Evolutionary conservation across 306 rosid genomes (phyloP).

Genomic region (Vigna reflexopilosa): DNA sequence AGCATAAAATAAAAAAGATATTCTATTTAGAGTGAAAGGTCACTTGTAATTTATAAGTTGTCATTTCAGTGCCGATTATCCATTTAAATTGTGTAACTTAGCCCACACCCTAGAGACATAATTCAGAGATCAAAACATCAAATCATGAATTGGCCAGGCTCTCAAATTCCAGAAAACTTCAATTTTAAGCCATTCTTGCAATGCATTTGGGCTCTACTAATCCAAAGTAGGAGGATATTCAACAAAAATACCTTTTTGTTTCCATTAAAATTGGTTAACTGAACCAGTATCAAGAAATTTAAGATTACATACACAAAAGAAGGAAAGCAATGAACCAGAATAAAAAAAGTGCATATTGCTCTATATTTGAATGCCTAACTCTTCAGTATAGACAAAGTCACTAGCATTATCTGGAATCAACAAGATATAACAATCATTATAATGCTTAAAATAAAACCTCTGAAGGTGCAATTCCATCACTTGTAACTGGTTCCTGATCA

Average conservation of each 20-base stretch:
- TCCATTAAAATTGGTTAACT: neutral
- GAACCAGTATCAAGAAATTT: neutral
- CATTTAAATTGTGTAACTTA: neutral
- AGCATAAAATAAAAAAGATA: neutral
- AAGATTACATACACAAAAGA: conserved; percentile 11
- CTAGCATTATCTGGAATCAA: conserved; percentile 6
- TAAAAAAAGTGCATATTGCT: conserved; percentile 8
- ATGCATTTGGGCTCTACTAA: neutral
- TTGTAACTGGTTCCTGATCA: conserved; percentile 55
- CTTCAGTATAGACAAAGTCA: conserved; percentile 4
- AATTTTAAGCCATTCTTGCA: neutral
- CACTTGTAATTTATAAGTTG: conserved; percentile 19
- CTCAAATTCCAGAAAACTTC: neutral
- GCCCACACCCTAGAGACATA: neutral
- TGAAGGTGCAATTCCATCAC: conserved; percentile 42
- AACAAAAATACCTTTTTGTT: neutral
- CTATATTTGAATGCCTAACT: conserved; percentile 10
- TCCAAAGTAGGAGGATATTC: neutral
- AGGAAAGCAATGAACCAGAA: conserved; percentile 19
- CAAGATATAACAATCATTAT: conserved; percentile 13
- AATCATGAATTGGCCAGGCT: conserved; percentile 21
- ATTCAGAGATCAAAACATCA: neutral
- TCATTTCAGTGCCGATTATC: conserved; percentile 32
- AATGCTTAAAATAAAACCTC: conserved; percentile 49
- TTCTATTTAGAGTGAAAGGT: neutral